Evolutionary conservation across 2,329 filamentous ascomycete species (phyloP), one percentile per base, ranked within the genome.

Genomic region (Botrytis porri): DNA sequence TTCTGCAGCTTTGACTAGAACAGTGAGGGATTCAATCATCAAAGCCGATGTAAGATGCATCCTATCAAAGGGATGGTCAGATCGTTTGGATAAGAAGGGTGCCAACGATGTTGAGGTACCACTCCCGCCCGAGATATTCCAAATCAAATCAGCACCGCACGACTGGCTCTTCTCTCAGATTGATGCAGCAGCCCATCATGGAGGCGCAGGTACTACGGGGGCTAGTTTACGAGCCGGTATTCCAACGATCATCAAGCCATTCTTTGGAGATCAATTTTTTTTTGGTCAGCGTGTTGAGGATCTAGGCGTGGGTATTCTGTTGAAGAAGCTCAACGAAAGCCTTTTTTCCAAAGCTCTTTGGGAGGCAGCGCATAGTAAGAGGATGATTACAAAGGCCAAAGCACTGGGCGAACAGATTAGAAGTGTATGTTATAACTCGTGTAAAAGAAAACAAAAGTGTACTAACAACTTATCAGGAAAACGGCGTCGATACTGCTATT

Each of bases 201-300:
- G 96, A 65, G 96, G 96, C 8, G 93, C 94, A 7, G 96, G 96
- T 2, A 99, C 96, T 0, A 99, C 96, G 0, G 96, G 96, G 2
- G 96, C 96, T 0, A 97, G 94, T 81, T 85, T 99, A 66, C 88
- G 96, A 70, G 95, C 95, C 0, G 96, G 96, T 3, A 89, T 97
- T 8, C 96, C 96, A 0, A 98, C 96, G 0, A 95, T 99, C 76
- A 92, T 98, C 80, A 93, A 95, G 75, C 96, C 96, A 0, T 99
- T 98, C 85, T 99, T 99, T 80, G 96, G 96, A 8, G 96, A 99
- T 79, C 96, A 99, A 81, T 98, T 92, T 86, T 99, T 99, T 85
- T 98, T 97, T 78, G 96, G 94, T 10, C 89, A 87, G 43, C 88
- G 96, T 6, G 92, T 98, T 1, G 94, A 98, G 81, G 95, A 98